Percentiles rank a stretch among this genome's conserved stretches.
phyloP scores from a whole-genome alignment of 768 basidiomycete genomes.

The Mrakia gelida region DNA sequence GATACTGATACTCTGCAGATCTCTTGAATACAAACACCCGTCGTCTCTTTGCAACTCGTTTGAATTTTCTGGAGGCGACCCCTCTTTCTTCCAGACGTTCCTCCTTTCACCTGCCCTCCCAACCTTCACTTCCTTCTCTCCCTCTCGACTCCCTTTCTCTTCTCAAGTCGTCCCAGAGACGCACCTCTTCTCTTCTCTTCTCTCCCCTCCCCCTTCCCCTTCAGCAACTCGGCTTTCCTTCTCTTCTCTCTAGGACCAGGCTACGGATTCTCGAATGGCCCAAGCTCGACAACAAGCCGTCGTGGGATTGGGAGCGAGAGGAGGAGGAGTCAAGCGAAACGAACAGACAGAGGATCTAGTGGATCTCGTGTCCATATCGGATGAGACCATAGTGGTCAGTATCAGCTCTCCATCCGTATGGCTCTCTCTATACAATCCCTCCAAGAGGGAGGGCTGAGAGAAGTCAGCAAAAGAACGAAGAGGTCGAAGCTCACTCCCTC shows the following conservation, averaged over 20 bases:
- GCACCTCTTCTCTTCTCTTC: neutral
- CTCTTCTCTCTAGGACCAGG: neutral
- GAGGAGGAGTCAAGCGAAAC: slow-evolving; percentile 19
- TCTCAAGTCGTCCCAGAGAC: neutral
- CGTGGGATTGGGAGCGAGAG: slow-evolving; percentile 9
- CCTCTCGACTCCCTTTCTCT: neutral
- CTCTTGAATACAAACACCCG: no score
- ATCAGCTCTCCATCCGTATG: neutral
- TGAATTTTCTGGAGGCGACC: neutral
- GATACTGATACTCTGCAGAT: no score
- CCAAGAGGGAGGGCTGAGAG: neutral
- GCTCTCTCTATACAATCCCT: neutral
- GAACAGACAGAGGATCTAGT: slow-evolving; percentile 31
- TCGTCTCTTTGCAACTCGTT: neutral
- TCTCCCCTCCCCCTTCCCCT: neutral
- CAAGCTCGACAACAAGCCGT: neutral
- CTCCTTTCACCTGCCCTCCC: neutral
- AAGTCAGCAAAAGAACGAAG: neutral
- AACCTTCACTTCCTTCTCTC: neutral
- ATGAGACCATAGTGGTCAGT: slow-evolving; percentile 29
- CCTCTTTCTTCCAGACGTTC: neutral
- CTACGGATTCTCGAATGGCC: neutral
- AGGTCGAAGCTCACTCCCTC: slow-evolving; percentile 7
- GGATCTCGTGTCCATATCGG: slow-evolving; percentile 20
- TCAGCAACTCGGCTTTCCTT: neutral